Conservation (phyloP, 192 early-diverging fungal species). For the Chytriomyces confervae region DNA sequence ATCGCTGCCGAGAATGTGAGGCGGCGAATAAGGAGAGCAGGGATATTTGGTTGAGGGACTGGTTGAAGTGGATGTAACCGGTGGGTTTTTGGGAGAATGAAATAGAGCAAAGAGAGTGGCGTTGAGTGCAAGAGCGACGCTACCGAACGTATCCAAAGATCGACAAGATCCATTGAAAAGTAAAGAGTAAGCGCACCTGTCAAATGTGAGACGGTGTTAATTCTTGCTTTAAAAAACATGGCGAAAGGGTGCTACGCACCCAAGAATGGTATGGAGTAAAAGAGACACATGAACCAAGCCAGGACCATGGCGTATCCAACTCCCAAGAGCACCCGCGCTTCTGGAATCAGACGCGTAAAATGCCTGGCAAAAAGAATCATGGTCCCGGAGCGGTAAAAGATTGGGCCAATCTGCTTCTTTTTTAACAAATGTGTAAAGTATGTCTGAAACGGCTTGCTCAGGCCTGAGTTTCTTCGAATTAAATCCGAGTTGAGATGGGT, state of each 20-base stretch:
- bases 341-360: constrained; percentile 47
- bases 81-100: constrained; percentile 30
- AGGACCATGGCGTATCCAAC: constrained; percentile 48
- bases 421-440: constrained; percentile 5
- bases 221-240: not conserved
- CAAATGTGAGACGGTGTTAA: not conserved
- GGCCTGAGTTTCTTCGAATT: no score
- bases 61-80: constrained; percentile 21
- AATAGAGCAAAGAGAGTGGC: constrained; percentile 3
- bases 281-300: constrained; percentile 51
- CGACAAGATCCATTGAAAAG: constrained; percentile 37
- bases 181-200: constrained; percentile 34
- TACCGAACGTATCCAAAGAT: not conserved
- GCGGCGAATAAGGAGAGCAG: constrained; percentile 25
- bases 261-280: constrained; percentile 45
- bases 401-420: constrained; percentile 33
- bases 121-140: not conserved
- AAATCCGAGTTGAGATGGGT: not conserved
- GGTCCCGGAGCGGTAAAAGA: constrained; percentile 50
- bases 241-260: constrained; percentile 25
- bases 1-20: constrained; percentile 14
- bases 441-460: not conserved
- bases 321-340: constrained; percentile 43
- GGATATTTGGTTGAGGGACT: not conserved
- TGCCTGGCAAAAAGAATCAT: constrained; percentile 51